Base-by-base conservation (phyloP, 169 alveolate species). In the Theileria equi region DNA sequence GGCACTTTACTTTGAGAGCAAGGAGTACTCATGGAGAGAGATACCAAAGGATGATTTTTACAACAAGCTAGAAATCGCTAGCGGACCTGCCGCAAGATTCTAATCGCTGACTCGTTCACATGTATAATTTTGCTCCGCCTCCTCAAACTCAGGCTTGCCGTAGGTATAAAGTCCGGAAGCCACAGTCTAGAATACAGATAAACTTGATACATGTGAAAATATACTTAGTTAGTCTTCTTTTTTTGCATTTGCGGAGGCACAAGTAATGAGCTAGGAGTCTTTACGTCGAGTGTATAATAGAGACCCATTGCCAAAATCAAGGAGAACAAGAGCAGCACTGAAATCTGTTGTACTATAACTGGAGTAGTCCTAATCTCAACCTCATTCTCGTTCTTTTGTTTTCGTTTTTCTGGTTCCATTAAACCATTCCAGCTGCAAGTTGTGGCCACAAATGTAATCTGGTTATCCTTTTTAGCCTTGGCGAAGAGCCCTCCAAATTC, bases 231-330 rank as follows among this genome's bases (percentile, higher is more conserved):
- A 38, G 45, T 38, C 28, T 41, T 19, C 23, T 54, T 54, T 4
- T 45, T 10, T 31, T 54, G 34, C 3, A 38, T 31, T 16, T 35
- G 28, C 21, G 67, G 52, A n/a, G 82, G 82, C n/a, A 43, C 50
- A 16, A 47, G 50, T 11, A 71, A 76, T n/a, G 59, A 60, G 1
- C 45, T 49, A 2, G 82, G 82, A 13, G 82, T 71, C 36, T 61
- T 45, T 21, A 71, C 43, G 28, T 26, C 61, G 19, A 45, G 19
- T 23, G 64, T 23, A 50, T 50, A 36, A 26, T 34, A 35, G 25
- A 71, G 26, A 5, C 76, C 82, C 11, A 28, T 38, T 5, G 29
- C 45, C 16, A 50, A 11, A 21, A 71, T 60, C 13, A 71, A 2
- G n/a, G 62, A 35, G 40, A 71, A n/a, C 36, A 59, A 19, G 43